Evolutionary conservation across 495 filamentous ascomycete genomes (phyloP), one percentile per base, ranked within the genome.

Genomic region (Annulohypoxylon maeteangense): DNA sequence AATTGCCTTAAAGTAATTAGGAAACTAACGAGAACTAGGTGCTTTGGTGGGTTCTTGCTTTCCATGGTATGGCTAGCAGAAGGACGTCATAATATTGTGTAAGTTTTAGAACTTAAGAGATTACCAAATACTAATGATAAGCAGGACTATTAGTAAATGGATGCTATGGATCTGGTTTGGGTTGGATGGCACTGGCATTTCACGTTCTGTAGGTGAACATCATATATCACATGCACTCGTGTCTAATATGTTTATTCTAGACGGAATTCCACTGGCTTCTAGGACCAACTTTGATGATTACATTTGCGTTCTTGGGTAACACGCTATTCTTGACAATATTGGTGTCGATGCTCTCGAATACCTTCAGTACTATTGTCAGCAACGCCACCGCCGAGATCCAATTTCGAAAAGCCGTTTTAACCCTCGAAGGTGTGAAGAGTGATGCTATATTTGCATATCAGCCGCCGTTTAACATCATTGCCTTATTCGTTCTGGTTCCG

Each of bases 121-220:
- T 7, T 2, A 29, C 10, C 25, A 14, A 18, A 58, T 16, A 44
- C 77, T 79, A 66, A 79, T 54, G 10, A 16, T 16, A 7, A n/a
- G 38, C 56, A 81, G 87, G 20, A 90, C 85, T 1, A 91, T 93
- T 61, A 85, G 86, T 42, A 92, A 91, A 75, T 93, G 90, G 90
- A 92, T 93, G 90, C 83, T 93, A 0, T 92, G 89, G 84, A 90
- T 93, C 60, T 93, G 90, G 90, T 93, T 93, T 67, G 90, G 90
- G 0, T 82, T 93, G 11, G 90, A 92, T 62, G 90, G 90, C 7
- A 91, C 89, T 1, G 90, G 90, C 4, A 89, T 93, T 32, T 83
- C 90, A 65, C 78, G 85, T 68, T 90, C 90, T 11, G 84, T 84
- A 64, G 29, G 80, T 72, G 27, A 36, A 32, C 4, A 0, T 23